phyloP scores from a whole-genome alignment of 1,139 yeast species.

The Suhomyces choctaworum region DNA sequence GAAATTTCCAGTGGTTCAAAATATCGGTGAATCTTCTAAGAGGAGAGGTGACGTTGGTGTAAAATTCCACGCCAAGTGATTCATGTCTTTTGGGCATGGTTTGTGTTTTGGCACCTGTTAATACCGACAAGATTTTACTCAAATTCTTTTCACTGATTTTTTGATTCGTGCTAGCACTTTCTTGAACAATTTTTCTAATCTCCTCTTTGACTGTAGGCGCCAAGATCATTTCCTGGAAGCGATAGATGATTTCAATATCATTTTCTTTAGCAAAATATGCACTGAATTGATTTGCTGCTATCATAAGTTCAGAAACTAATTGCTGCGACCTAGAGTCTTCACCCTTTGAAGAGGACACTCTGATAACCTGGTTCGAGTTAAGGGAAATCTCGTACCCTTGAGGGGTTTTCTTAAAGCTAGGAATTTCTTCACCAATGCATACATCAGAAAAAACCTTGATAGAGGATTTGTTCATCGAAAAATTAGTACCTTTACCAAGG shows the following conservation, averaged over 20 bases:
- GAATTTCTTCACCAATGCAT: constrained; percentile 1
- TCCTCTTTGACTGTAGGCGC: constrained; percentile 33
- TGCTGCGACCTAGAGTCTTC: constrained; percentile 42
- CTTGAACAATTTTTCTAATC: constrained; percentile 39
- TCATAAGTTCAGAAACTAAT: constrained; percentile 82
- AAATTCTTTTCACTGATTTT: constrained; percentile 20
- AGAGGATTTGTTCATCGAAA: constrained; percentile 17
- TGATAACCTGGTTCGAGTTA: constrained; percentile 13
- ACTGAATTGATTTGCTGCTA: constrained; percentile 65
- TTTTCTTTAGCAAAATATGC: constrained; percentile 51
- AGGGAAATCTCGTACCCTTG: constrained; percentile 19
- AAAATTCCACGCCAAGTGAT: constrained; percentile 62
- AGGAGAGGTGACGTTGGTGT: constrained; percentile 87
- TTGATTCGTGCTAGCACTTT: constrained; percentile 19
- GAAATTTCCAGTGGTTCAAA: constrained; percentile 63
- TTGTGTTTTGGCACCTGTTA: constrained; percentile 22
- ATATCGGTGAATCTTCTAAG: constrained; percentile 83
- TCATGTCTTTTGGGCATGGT: constrained; percentile 50
- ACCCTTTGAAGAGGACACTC: constrained; percentile 21
- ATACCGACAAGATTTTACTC: constrained; percentile 18
- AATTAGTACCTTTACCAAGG: constrained; percentile 24
- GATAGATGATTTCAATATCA: constrained; percentile 58
- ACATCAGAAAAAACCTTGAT: constrained; percentile 17
- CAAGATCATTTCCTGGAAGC: constrained; percentile 38
- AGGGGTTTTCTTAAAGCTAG: constrained; percentile 11